phyloP scores from a whole-genome alignment of 148 eudicot genomes.

The Persicaria tinctoria region DNA sequence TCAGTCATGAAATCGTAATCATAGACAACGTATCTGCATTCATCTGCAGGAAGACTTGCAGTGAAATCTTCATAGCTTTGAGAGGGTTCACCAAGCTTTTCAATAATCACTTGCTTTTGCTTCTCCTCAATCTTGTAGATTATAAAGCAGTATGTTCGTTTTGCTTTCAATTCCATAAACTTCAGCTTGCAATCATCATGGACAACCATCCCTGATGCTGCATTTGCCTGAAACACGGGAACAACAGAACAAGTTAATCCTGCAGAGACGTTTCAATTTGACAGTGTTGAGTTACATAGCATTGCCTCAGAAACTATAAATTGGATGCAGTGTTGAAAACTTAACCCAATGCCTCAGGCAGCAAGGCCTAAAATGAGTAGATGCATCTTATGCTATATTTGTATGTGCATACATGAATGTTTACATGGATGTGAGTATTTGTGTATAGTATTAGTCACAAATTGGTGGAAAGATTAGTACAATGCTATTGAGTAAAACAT shows the following conservation, averaged over 20 bases:
- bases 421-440: neutral
- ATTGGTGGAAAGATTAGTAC: neutral
- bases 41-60: conserved; percentile 5
- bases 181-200: neutral
- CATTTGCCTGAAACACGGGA: neutral
- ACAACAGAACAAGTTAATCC: neutral
- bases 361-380: no score
- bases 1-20: neutral
- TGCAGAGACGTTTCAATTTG: neutral
- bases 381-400: no score
- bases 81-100: neutral
- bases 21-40: conserved; percentile 1
- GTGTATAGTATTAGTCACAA: neutral
- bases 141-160: neutral
- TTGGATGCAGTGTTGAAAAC: no score
- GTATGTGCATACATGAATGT: no score
- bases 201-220: neutral
- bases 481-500: no score
- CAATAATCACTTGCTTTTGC: neutral
- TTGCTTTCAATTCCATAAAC: neutral
- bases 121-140: neutral
- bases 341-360: no score
- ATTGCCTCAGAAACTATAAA: neutral
- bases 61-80: neutral
- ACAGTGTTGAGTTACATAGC: neutral